These are phyloP conservation scores for Raffaelea albimanens DNA, from an alignment of 2,329 filamentous ascomycete genomes.

Conservation along the genomic window DNA sequence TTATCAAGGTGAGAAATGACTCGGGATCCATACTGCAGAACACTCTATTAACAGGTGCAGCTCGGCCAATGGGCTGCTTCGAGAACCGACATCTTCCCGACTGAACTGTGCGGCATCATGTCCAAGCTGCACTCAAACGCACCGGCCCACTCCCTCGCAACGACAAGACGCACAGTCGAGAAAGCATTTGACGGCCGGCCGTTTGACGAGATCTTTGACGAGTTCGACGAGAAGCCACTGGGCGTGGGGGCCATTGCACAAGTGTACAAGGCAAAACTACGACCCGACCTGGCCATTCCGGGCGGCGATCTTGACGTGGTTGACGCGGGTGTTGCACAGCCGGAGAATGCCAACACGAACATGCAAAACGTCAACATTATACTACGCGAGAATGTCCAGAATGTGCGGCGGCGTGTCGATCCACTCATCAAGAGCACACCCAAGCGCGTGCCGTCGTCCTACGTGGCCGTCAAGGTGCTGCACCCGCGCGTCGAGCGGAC, in stretches of 20 bases:
- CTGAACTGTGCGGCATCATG: conserved; percentile 86
- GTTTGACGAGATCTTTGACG: conserved; percentile 92
- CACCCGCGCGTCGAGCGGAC: conserved; percentile 85
- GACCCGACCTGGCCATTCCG: conserved; percentile 61
- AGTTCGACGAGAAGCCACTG: conserved; percentile 81
- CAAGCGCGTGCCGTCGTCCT: conserved; percentile 74
- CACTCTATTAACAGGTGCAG: conserved; percentile 34
- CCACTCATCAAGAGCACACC: conserved; percentile 79
- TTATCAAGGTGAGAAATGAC: conserved; percentile 67
- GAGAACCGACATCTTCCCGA: conserved; percentile 90
- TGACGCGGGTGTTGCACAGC: conserved; percentile 8
- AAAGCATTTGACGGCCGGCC: conserved; percentile 69
- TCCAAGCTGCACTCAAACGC: conserved; percentile 91
- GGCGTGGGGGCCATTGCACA: conserved; percentile 96
- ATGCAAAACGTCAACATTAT: too few species aligned
- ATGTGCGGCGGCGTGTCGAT: conserved; percentile 74
- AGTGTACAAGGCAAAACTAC: conserved; percentile 92
- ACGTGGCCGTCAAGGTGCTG: conserved; percentile 92
- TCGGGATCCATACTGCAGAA: not conserved
- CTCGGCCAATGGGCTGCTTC: conserved; percentile 98
- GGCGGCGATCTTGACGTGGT: conserved; percentile 43
- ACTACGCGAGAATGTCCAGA: conserved; percentile 23
- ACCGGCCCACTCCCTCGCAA: conserved; percentile 75
- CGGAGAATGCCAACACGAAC: too few species aligned
- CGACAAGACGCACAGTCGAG: conserved; percentile 70